Conservation (phyloP, 495 filamentous ascomycete species). For the Neurospora pannonica region DNA sequence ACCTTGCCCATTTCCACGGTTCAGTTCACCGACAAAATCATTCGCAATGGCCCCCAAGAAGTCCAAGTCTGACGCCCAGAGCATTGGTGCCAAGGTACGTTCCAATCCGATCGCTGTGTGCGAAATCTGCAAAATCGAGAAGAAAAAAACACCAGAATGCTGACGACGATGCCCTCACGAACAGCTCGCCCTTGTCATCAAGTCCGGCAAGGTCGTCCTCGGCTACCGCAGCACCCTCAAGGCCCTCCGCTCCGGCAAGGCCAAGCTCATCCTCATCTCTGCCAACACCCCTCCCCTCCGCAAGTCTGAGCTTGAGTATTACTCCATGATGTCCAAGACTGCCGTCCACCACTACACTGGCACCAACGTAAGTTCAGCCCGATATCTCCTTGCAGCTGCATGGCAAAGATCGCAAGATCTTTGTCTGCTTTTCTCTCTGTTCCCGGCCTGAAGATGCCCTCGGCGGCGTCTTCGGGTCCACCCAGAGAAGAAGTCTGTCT, state of each 20-base stretch:
- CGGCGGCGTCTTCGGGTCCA: slow-evolving; percentile 21
- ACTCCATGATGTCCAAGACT: slow-evolving; percentile 88
- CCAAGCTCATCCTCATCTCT: slow-evolving; percentile 62
- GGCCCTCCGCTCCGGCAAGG: slow-evolving; percentile 79
- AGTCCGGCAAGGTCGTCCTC: slow-evolving; percentile 71
- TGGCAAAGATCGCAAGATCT: not conserved
- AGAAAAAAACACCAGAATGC: not conserved
- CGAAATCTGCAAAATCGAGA: not conserved
- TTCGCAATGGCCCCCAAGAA: slow-evolving; percentile 83
- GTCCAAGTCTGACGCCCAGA: slow-evolving; percentile 84
- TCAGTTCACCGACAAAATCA: slow-evolving; percentile 9
- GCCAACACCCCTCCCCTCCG: slow-evolving; percentile 93
- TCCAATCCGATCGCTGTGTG: not conserved
- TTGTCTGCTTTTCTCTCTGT: slow-evolving; percentile 5
- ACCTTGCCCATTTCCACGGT: not conserved
- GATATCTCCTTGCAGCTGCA: slow-evolving; percentile 9
- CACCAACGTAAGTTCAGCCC: slow-evolving; percentile 75
- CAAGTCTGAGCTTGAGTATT: slow-evolving; percentile 90
- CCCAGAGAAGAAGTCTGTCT: slow-evolving; percentile 73
- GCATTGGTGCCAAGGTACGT: slow-evolving; percentile 64
- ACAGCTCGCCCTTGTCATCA: slow-evolving; percentile 82
- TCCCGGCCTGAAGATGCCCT: slow-evolving; percentile 4
- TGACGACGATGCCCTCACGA: not conserved
- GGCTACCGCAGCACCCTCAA: slow-evolving; percentile 97
- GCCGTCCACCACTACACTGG: slow-evolving; percentile 93